Base-by-base conservation (phyloP, 23 red algal genomes). In the Cyanidioschyzon merolae region DNA sequence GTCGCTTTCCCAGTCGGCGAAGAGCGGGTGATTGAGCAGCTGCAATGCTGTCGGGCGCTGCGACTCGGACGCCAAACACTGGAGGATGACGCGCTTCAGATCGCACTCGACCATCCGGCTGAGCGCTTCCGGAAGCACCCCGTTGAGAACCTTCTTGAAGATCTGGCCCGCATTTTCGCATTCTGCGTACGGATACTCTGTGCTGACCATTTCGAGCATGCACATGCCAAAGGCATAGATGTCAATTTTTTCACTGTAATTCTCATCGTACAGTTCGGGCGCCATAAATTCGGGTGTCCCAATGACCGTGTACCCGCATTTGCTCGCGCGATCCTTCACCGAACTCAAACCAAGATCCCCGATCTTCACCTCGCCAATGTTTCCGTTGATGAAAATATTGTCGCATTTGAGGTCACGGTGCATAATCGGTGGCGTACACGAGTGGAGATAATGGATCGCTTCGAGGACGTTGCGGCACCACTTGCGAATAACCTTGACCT, bases 161-260 rank as follows among this genome's bases (percentile, higher is more conserved):
- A 98, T 98, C 75, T 98, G 94, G 1, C 87, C 94, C 74, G 89
- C 82, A 54, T 91, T 91, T 0, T 89, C 85, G 57, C 94, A 98
- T 74, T 98, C 94, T 15, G 80, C 82, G 68, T 98, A 98, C 37
- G 94, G 94, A 68, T 98, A 98, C 76, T 98, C 94, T 82, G 89
- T 91, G 2, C 87, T 88, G 27, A 98, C 82, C 75, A 98, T 98
- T 79, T 98, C 94, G 58, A 98, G 79, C 37, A 98, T 76, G 77
- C 94, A 98, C 94, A 98, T 98, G 38, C 94, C 94, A 68, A 98
- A 98, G 26, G 94, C 89, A 76, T 98, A 98, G 76, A 98, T 86
- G 63, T 98, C 94, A 59, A 98, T 88, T 77, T 89, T 86, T 75
- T 98, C 94, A 0, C 87, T 98, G 83, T 98, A 98, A 12, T 86